phyloP scores from a whole-genome alignment of 768 basidiomycete species.

The Cytidiella melzeri region DNA sequence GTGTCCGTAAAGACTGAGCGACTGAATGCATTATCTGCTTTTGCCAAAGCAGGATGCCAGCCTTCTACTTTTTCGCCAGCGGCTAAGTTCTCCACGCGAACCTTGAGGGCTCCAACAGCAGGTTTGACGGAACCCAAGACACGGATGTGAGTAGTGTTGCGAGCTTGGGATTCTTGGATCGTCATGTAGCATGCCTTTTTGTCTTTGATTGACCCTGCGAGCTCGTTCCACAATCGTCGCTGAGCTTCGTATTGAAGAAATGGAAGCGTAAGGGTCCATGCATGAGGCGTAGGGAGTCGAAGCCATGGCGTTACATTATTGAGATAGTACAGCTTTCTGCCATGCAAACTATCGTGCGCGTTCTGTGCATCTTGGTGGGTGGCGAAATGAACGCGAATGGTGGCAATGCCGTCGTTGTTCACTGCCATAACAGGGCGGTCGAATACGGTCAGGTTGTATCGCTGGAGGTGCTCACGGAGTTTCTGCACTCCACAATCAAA shows the following conservation, averaged over 20 bases:
- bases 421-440: too few species aligned
- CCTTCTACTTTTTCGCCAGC: slow-evolving; percentile 42
- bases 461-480: too few species aligned
- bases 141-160: slow-evolving; percentile 38
- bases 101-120: slow-evolving; percentile 50
- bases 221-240: slow-evolving; percentile 7
- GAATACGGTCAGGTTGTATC: too few species aligned
- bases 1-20: slow-evolving; percentile 28
- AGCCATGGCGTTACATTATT: not conserved
- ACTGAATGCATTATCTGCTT: slow-evolving; percentile 33
- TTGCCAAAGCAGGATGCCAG: slow-evolving; percentile 44
- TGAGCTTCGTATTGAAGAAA: slow-evolving; percentile 8
- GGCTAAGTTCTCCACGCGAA: slow-evolving; percentile 49
- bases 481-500: too few species aligned
- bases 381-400: not conserved
- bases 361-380: not conserved
- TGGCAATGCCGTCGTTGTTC: not conserved
- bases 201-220: slow-evolving; percentile 32
- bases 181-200: slow-evolving; percentile 31
- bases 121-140: slow-evolving; percentile 49
- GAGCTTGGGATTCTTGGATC: slow-evolving; percentile 19
- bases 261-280: not conserved
- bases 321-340: not conserved
- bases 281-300: slow-evolving; percentile 22
- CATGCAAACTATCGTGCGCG: not conserved